Base-by-base conservation (phyloP, 768 basidiomycete species). In the Calocera cornea region DNA sequence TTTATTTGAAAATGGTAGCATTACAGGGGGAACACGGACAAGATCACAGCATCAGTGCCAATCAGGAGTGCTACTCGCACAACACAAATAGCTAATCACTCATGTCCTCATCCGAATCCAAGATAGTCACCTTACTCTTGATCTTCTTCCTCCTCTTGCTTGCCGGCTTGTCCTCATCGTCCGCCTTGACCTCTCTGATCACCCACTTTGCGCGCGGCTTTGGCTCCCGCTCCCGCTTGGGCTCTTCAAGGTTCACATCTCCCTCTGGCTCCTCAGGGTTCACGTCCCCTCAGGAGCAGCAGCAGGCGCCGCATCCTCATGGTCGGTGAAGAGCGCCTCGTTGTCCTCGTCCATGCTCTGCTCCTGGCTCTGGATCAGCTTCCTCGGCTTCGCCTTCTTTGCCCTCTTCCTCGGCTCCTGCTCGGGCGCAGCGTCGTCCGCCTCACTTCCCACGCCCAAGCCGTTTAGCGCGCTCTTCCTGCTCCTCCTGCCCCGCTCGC, bases 111-210 rank as follows among this genome's bases (percentile, higher is more conserved):
- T 94, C 92, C 1, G 90, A 91, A 74, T 94, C 91, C 7, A 87
- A 88, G 64, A 95, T 84, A 76, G 86, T 83, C 72, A 87, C 92
- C 76, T 91, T 92, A 73, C 90, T 93, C 81, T 94, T 95, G 74
- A 73, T 69, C 64, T 73, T 75, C 69, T 73, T 73, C 40, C 71
- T 87, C 75, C 88, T 90, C 79, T 87, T 90, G 36, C 86, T 83
- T 8, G 86, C 84, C n/a, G 78, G 80, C n/a, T 78, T 69, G 0
- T 70, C 78, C 1, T 78, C 74, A 40, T 82, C 80, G 31, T 88
- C 91, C n/a, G n/a, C n/a, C n/a, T n/a, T n/a, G 11, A 88, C 89
- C 16, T 83, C 86, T 80, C 89, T 93, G 47, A 82, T 74, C 40
- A 78, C 75, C 71, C 79, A 79, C 80, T 82, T 67, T 33, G 24